Conservation (phyloP, 208 protist species). For the Endotrypanum monterogeii region DNA sequence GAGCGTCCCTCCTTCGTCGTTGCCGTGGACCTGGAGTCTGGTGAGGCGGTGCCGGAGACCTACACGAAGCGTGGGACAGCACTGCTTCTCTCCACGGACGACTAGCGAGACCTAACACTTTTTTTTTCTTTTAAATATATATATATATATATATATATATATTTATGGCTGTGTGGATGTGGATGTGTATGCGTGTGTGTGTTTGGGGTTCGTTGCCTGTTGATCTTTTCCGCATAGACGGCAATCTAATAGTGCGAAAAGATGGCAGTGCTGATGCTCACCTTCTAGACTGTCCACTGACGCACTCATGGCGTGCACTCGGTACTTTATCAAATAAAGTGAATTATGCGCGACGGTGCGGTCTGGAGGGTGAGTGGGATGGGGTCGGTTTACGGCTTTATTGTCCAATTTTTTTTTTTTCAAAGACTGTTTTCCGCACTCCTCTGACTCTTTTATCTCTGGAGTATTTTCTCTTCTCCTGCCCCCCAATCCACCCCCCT, state of each 20-base stretch:
- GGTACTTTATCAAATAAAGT: neutral
- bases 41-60: slow-evolving; percentile 90
- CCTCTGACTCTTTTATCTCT: no score
- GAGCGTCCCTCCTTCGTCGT: slow-evolving; percentile 97
- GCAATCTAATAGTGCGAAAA: slow-evolving; percentile 10
- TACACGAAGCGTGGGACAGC: slow-evolving; percentile 98
- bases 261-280: neutral
- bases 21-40: slow-evolving; percentile 94
- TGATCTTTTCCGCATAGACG: slow-evolving; percentile 13
- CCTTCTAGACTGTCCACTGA: no score
- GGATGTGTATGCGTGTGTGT: neutral
- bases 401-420: no score
- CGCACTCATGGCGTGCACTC: neutral
- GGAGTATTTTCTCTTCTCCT: no score
- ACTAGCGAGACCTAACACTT: slow-evolving; percentile 57
- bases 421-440: no score
- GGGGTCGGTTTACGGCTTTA: no score
- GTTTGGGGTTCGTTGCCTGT: neutral
- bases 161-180: neutral
- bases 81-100: slow-evolving; percentile 94
- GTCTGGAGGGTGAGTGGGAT: no score
- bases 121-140: neutral
- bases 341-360: neutral
- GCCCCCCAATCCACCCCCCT: no score
- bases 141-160: neutral